phyloP scores from a whole-genome alignment of 805 yeast species.

The Starmerella floricola region DNA sequence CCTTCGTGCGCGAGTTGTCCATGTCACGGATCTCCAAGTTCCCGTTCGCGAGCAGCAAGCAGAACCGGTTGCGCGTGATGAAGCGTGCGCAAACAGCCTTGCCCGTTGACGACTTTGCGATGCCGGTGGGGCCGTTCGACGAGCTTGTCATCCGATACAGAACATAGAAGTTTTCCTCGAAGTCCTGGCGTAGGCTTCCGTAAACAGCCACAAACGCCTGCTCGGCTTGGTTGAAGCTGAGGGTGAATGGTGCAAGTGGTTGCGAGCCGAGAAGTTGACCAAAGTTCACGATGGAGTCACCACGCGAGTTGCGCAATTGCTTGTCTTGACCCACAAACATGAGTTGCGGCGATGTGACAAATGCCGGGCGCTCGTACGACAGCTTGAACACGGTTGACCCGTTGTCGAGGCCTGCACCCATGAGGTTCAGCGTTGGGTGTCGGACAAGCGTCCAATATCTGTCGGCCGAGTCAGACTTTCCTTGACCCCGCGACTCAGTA shows the following conservation, averaged over 20 bases:
- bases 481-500: conserved; percentile 85
- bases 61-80: conserved; percentile 90
- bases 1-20: conserved; percentile 67
- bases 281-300: conserved; percentile 61
- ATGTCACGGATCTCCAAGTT: conserved; percentile 75
- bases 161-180: background rate
- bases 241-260: conserved; percentile 28
- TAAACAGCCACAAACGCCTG: conserved; percentile 60
- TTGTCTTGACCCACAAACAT: conserved; percentile 70
- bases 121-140: conserved; percentile 31
- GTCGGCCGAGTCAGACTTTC: conserved; percentile 35
- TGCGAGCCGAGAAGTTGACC: conserved; percentile 3
- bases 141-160: conserved; percentile 20
- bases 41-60: conserved; percentile 56
- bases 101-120: conserved; percentile 33
- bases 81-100: conserved; percentile 47
- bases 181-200: conserved; percentile 27
- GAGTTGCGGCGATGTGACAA: conserved; percentile 48
- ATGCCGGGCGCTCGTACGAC: conserved; percentile 96
- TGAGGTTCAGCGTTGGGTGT: conserved; percentile 82
- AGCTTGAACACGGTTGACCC: conserved; percentile 97
- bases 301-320: conserved; percentile 42
- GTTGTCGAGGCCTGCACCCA: conserved; percentile 92
- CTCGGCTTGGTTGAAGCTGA: conserved; percentile 88
- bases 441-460: conserved; percentile 76